Conservation (phyloP, 805 yeast species). For the Kluyveromyces siamensis region DNA sequence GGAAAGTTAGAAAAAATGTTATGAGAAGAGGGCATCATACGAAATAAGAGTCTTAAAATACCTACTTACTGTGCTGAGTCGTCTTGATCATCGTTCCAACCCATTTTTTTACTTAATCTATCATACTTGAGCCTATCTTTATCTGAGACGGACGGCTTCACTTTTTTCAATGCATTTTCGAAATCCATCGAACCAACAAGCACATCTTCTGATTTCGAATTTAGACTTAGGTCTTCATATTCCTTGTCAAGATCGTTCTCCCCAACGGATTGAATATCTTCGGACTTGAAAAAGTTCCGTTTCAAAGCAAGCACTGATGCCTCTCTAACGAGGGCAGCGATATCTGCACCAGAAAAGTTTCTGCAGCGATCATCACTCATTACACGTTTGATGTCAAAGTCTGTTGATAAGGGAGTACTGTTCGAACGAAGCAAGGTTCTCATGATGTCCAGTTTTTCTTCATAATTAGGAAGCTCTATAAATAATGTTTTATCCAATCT, state of each 20-base stretch:
- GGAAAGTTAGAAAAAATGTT: slow-evolving; percentile 51
- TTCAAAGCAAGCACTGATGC: slow-evolving; percentile 88
- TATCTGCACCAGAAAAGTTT: slow-evolving; percentile 93
- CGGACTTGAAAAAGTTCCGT: slow-evolving; percentile 52
- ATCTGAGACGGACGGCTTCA: slow-evolving; percentile 88
- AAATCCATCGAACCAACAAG: slow-evolving; percentile 67
- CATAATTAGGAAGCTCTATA: slow-evolving; percentile 76
- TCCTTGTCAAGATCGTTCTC: slow-evolving; percentile 39
- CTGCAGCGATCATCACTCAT: slow-evolving; percentile 74
- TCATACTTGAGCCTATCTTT: slow-evolving; percentile 73
- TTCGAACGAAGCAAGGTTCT: slow-evolving; percentile 63
- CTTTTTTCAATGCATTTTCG: slow-evolving; percentile 55
- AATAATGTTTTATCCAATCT: slow-evolving; percentile 87
- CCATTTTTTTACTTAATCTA: slow-evolving; percentile 60
- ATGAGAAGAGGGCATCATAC: slow-evolving; percentile 35
- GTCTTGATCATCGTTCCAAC: slow-evolving; percentile 48
- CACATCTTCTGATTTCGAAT: slow-evolving; percentile 20
- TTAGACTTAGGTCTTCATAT: slow-evolving; percentile 33
- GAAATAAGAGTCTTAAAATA: slow-evolving; percentile 7
- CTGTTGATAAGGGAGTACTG: slow-evolving; percentile 60
- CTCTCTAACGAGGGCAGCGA: slow-evolving; percentile 84
- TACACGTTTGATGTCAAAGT: slow-evolving; percentile 52
- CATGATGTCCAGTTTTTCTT: slow-evolving; percentile 75
- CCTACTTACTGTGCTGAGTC: slow-evolving; percentile 4
- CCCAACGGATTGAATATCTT: slow-evolving; percentile 33